Conservation (phyloP, 2,329 filamentous ascomycete genomes). For the Ascochyta viciae-villosae region DNA sequence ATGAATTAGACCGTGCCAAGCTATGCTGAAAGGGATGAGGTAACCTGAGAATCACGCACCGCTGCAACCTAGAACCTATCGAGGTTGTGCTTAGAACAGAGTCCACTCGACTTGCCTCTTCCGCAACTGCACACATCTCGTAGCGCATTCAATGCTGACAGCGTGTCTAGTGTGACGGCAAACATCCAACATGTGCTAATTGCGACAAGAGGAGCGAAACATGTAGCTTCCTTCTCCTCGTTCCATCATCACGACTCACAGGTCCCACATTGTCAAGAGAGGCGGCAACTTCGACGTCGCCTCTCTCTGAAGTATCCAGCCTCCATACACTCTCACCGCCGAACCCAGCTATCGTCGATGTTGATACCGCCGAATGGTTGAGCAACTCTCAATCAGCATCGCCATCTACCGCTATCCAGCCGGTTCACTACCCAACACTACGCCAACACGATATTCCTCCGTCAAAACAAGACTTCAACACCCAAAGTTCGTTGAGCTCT, state of each 20-base stretch:
- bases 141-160: conserved; percentile 21
- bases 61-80: too few relatives aligned
- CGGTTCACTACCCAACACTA: conserved; percentile 7
- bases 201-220: conserved; percentile 41
- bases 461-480: conserved; percentile 3
- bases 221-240: conserved; percentile 45
- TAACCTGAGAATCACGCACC: neutral
- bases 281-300: conserved; percentile 18
- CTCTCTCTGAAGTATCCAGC: conserved; percentile 4
- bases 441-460: conserved; percentile 18
- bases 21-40: neutral
- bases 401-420: conserved; percentile 8
- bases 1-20: too few relatives aligned
- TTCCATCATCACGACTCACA: conserved; percentile 41
- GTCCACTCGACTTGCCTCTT: neutral
- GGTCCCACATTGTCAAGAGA: neutral
- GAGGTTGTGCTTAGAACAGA: neutral
- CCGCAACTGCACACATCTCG: neutral
- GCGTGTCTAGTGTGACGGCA: conserved; percentile 39
- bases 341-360: neutral
- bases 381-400: neutral
- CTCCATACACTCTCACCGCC: conserved; percentile 17
- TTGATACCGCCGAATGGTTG: neutral
- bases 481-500: neutral
- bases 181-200: conserved; percentile 42